Conservation (phyloP, 352 stramenopile species). For the Globisporangium nunn region DNA sequence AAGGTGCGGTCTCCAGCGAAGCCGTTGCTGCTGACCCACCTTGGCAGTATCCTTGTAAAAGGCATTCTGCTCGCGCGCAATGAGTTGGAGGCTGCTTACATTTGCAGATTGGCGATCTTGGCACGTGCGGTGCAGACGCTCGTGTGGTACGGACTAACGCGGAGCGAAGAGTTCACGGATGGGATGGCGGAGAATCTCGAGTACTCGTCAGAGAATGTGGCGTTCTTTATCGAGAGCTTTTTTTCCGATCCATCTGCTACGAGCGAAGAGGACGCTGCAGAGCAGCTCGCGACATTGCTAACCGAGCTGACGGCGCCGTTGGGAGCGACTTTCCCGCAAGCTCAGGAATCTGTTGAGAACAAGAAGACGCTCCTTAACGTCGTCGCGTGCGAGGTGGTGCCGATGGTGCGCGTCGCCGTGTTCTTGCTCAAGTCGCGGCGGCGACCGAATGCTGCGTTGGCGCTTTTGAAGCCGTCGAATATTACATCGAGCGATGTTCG, state of each 20-base stretch:
- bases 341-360: slow-evolving; percentile 21
- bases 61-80: slow-evolving; percentile 53
- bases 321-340: slow-evolving; percentile 19
- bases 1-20: slow-evolving; percentile 76
- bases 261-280: slow-evolving; percentile 17
- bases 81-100: slow-evolving; percentile 49
- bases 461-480: slow-evolving; percentile 46
- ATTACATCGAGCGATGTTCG: slow-evolving; percentile 39
- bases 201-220: slow-evolving; percentile 45
- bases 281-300: slow-evolving; percentile 27
- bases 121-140: slow-evolving; percentile 69
- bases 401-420: slow-evolving; percentile 57
- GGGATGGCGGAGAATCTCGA: slow-evolving; percentile 50
- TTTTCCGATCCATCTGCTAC: slow-evolving; percentile 12
- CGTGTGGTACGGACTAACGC: slow-evolving; percentile 66
- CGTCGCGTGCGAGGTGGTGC: slow-evolving; percentile 68
- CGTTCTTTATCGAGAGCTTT: slow-evolving; percentile 49
- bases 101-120: slow-evolving; percentile 55
- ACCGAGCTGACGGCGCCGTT: slow-evolving; percentile 21
- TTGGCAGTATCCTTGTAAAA: slow-evolving; percentile 69
- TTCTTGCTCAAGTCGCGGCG: slow-evolving; percentile 51
- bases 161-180: slow-evolving; percentile 49
- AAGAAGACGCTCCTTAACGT: slow-evolving; percentile 56
- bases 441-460: slow-evolving; percentile 4
- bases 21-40: slow-evolving; percentile 61